Evolutionary conservation across 345 rosid genomes (phyloP).

Genomic region (Schrenkiella parvula): DNA sequence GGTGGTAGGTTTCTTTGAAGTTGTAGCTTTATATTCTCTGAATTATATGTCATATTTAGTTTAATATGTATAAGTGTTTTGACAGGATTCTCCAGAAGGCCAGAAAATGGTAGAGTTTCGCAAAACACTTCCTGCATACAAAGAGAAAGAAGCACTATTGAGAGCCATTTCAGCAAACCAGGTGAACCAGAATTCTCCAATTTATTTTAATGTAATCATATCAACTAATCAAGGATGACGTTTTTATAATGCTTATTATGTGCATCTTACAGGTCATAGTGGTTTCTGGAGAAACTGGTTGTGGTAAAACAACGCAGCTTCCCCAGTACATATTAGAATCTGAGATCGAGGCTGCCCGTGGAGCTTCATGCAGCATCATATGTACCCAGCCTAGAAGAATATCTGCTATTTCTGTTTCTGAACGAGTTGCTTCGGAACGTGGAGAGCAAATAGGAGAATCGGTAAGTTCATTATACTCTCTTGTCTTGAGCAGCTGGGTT

Average conservation of each 20-base stretch:
- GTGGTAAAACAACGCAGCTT: constrained; percentile 97
- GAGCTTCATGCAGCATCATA: constrained; percentile 77
- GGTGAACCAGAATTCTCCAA: constrained; percentile 39
- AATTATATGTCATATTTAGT: neutral
- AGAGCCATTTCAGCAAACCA: constrained; percentile 70
- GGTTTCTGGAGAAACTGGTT: constrained; percentile 96
- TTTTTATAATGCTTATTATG: neutral
- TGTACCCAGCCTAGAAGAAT: constrained; percentile 97
- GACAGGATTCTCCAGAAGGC: constrained; percentile 83
- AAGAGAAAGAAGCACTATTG: constrained; percentile 67
- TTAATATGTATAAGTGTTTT: constrained; percentile 5
- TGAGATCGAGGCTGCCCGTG: constrained; percentile 81
- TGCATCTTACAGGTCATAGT: constrained; percentile 65
- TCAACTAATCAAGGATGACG: neutral
- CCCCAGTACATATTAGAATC: constrained; percentile 94
- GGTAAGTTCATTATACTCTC: constrained; percentile 45
- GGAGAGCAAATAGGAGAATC: constrained; percentile 96
- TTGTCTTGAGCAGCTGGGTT: neutral
- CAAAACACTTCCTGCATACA: constrained; percentile 77
- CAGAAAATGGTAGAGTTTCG: constrained; percentile 91
- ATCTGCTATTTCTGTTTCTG: constrained; percentile 93
- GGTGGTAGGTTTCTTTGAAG: constrained; percentile 52
- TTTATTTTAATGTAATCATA: neutral
- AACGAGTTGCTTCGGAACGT: constrained; percentile 97
- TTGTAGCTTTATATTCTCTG: neutral